phyloP scores from a whole-genome alignment of 176 grass and related monocot species.

The Themeda triandra region DNA sequence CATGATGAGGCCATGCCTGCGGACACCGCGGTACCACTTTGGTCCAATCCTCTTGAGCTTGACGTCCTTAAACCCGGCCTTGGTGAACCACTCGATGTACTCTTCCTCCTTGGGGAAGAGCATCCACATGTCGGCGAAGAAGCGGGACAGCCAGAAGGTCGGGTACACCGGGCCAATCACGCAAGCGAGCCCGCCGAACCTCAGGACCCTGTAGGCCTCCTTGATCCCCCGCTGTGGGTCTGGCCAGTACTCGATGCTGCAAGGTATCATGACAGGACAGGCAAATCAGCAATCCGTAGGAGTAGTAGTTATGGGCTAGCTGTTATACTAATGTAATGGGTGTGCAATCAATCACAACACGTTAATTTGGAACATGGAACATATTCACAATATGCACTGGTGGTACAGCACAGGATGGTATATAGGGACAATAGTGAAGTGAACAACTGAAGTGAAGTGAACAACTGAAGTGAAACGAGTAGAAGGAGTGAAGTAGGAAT shows the following conservation, averaged over 20 bases:
- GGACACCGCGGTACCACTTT: slow-evolving; percentile 92
- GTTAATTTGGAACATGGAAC: neutral
- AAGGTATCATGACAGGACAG: neutral
- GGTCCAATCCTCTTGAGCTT: slow-evolving; percentile 90
- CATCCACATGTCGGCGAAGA: slow-evolving; percentile 99
- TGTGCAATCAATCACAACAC: neutral
- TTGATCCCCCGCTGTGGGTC: slow-evolving; percentile 88
- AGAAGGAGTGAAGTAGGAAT: too few species aligned
- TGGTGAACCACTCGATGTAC: slow-evolving; percentile 91
- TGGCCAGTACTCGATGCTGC: slow-evolving; percentile 96
- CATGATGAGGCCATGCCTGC: slow-evolving; percentile 89
- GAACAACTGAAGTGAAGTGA: too few species aligned
- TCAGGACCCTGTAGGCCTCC: slow-evolving; percentile 91
- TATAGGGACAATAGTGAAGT: neutral
- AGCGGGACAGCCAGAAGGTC: slow-evolving; percentile 84
- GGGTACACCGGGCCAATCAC: slow-evolving; percentile 88
- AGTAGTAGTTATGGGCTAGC: neutral
- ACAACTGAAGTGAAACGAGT: too few species aligned
- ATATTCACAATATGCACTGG: neutral
- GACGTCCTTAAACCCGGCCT: slow-evolving; percentile 88
- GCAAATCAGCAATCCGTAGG: neutral
- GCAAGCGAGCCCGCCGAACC: slow-evolving; percentile 71
- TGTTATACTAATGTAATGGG: neutral
- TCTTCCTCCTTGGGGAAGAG: slow-evolving; percentile 96
- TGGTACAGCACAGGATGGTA: neutral